Evolutionary conservation across 495 filamentous ascomycete species (phyloP).

Genomic region (Tuber calosporum): DNA sequence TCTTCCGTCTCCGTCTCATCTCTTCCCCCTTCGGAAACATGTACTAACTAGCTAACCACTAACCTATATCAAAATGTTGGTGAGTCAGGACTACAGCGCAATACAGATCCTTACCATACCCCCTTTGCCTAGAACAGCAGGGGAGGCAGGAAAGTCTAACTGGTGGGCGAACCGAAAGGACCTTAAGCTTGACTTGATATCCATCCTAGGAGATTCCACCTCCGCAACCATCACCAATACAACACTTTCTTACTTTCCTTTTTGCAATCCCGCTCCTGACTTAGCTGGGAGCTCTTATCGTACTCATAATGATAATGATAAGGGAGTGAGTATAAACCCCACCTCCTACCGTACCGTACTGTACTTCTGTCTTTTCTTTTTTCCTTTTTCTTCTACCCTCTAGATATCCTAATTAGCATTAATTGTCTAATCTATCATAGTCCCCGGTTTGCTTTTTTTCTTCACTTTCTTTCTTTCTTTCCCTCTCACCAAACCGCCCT

Average conservation of each 20-base stretch:
- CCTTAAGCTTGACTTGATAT: no score
- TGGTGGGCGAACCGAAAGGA: not conserved
- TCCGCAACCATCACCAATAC: not conserved
- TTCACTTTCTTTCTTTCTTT: not conserved
- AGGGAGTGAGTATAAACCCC: not conserved
- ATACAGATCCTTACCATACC: not conserved
- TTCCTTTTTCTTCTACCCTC: not conserved
- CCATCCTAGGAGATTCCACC: no score
- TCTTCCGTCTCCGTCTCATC: no score
- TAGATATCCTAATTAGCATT: not conserved
- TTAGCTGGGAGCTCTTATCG: not conserved
- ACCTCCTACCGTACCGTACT: not conserved
- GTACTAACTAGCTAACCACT: not conserved
- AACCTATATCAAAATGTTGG: not conserved
- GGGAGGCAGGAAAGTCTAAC: constrained; percentile 1
- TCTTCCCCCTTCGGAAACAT: not conserved
- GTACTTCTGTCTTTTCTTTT: not conserved
- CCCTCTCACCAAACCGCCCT: not conserved
- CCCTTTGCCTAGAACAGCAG: not conserved
- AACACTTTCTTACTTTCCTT: not conserved
- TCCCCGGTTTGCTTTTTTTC: not conserved
- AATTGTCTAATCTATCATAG: not conserved
- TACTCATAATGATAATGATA: not conserved
- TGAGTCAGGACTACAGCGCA: not conserved
- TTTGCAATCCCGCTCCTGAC: not conserved